Percentiles rank a stretch among this genome's conserved stretches.
Conservation (phyloP, 75 land plant genomes). For the Picea sitchensis region DNA sequence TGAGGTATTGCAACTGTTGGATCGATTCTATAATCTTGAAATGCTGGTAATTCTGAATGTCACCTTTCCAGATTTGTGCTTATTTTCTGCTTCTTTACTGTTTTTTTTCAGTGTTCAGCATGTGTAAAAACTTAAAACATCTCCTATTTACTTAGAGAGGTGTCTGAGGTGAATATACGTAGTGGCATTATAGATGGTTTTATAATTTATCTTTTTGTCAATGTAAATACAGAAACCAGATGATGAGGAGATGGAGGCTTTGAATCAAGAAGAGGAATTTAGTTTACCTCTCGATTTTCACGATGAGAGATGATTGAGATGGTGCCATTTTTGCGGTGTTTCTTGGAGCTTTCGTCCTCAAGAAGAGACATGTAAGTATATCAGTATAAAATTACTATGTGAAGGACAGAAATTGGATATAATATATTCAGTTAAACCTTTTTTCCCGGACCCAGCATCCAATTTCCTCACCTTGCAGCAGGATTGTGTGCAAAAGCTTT, state of each 20-base stretch:
- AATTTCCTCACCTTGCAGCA: neutral
- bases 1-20: constrained; percentile 77
- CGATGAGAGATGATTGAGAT: constrained; percentile 8
- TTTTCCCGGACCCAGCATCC: too few relatives aligned
- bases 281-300: constrained; percentile 33
- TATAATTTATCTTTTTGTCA: neutral
- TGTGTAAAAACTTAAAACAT: neutral
- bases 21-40: constrained; percentile 85
- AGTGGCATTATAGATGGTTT: neutral
- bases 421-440: neutral
- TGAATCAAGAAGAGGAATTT: constrained; percentile 66
- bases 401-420: neutral
- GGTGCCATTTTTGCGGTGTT: neutral
- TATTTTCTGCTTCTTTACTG: neutral
- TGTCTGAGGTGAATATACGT: neutral
- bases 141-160: neutral
- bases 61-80: neutral
- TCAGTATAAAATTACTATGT: neutral
- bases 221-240: constrained; percentile 57
- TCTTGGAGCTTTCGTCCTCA: neutral
- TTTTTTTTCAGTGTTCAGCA: neutral
- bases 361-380: neutral
- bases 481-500: neutral
- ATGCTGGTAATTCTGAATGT: constrained; percentile 50
- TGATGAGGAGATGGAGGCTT: constrained; percentile 54